Evolutionary conservation across 768 basidiomycete genomes (phyloP).

Genomic region (Naganishia friedmannii): DNA sequence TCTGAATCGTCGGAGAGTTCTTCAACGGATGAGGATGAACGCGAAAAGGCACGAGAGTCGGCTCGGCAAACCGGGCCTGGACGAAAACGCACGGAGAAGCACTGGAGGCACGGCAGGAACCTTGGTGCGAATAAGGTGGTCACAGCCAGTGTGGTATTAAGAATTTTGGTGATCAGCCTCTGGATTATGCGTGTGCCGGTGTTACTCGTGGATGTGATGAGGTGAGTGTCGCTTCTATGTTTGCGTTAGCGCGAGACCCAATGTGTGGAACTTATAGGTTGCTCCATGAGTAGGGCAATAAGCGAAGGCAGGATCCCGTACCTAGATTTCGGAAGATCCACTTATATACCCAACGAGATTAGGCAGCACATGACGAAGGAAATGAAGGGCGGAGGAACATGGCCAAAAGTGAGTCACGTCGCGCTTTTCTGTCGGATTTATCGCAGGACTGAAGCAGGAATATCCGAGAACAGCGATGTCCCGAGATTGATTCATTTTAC

Average conservation of each 20-base stretch:
- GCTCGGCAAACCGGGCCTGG: not conserved
- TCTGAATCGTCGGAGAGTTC: constrained; percentile 24
- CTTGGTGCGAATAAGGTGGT: not conserved
- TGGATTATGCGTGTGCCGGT: constrained; percentile 29
- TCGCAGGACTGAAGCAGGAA: not conserved
- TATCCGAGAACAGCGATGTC: not conserved
- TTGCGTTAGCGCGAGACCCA: too few species aligned
- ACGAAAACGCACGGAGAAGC: not conserved
- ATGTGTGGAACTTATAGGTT: too few species aligned
- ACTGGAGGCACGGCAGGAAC: constrained; percentile 11
- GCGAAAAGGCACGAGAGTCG: constrained; percentile 33
- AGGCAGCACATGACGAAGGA: constrained; percentile 24
- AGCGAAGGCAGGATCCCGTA: constrained; percentile 27
- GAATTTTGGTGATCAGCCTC: constrained; percentile 24
- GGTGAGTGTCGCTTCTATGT: constrained; percentile 7
- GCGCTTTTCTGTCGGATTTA: not conserved
- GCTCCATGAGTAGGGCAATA: constrained; percentile 15
- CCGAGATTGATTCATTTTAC: not conserved
- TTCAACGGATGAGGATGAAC: constrained; percentile 32
- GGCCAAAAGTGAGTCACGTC: constrained; percentile 9
- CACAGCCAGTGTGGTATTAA: constrained; percentile 19
- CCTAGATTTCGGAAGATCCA: constrained; percentile 28
- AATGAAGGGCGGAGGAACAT: constrained; percentile 12
- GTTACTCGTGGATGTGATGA: constrained; percentile 28
- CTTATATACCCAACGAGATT: constrained; percentile 11